Evolutionary conservation across 2,329 filamentous ascomycete species (phyloP).

Genomic region (Pestalotiopsis sp.): DNA sequence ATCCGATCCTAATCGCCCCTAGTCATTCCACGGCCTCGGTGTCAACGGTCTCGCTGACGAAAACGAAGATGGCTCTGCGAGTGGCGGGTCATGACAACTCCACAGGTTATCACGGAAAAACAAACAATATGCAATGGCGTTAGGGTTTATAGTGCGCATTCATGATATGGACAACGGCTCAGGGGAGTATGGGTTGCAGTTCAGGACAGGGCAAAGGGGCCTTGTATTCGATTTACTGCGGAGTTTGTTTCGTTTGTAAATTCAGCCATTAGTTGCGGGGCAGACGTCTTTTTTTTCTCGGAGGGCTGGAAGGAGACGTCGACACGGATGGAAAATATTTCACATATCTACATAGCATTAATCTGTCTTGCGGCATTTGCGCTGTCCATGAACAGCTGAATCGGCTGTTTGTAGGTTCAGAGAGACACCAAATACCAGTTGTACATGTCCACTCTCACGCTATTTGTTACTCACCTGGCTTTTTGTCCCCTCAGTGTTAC

Average conservation of each 20-base stretch:
- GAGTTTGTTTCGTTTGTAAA: slow-evolving; percentile 8
- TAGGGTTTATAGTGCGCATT: slow-evolving; percentile 12
- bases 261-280: background rate
- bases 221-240: slow-evolving; percentile 10
- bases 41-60: background rate
- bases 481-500: no score
- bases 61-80: background rate
- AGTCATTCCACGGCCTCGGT: background rate
- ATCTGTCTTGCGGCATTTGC: background rate
- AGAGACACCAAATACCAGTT: background rate
- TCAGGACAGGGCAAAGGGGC: slow-evolving; percentile 6
- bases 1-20: background rate
- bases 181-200: slow-evolving; percentile 5
- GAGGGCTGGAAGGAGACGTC: background rate
- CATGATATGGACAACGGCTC: background rate
- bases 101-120: background rate
- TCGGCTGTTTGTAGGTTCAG: background rate
- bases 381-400: background rate
- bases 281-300: background rate
- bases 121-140: background rate
- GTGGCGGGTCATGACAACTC: background rate
- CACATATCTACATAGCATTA: background rate
- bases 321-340: background rate
- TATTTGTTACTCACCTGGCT: background rate
- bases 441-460: background rate